A percentile compares a stretch with the other conserved stretches of the same genome.
phyloP scores from a whole-genome alignment of 192 early-diverging fungal species.

The Mortierella antarctica region DNA sequence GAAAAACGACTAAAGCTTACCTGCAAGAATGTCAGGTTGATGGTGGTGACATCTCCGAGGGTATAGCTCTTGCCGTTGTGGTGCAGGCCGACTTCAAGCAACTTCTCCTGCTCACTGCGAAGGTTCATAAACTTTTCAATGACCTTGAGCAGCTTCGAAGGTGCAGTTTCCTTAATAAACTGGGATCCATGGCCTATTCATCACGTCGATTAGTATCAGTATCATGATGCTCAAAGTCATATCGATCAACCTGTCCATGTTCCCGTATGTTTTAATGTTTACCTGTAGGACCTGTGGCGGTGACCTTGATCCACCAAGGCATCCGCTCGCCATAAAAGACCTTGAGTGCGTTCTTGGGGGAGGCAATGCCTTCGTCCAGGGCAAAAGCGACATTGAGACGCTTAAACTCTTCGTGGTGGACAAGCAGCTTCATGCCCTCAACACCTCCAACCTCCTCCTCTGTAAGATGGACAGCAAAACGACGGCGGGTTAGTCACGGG shows the following conservation, averaged over 20 bases:
- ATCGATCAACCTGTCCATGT: too few relatives aligned
- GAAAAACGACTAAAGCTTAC: constrained; percentile 6
- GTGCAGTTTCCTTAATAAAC: constrained; percentile 81
- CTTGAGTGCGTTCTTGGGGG: constrained; percentile 70
- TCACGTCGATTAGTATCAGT: too few relatives aligned
- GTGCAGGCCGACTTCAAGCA: constrained; percentile 63
- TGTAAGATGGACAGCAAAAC: constrained; percentile 1
- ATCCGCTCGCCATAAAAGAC: constrained; percentile 90
- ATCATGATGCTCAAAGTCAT: too few relatives aligned
- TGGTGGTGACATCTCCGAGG: constrained; percentile 84
- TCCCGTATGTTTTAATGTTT: too few relatives aligned
- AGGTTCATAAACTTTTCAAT: constrained; percentile 77
- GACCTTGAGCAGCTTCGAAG: constrained; percentile 72
- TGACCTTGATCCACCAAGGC: constrained; percentile 86
- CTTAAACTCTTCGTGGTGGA: constrained; percentile 74
- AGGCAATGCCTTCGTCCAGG: constrained; percentile 88
- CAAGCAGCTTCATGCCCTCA: constrained; percentile 80
- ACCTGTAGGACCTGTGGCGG: constrained; percentile 73
- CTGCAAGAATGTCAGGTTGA: constrained; percentile 83
- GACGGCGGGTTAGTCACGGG: background rate
- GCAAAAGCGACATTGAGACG: constrained; percentile 83
- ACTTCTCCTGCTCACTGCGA: constrained; percentile 69
- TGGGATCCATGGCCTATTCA: constrained; percentile 77
- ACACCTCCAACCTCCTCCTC: constrained; percentile 86
- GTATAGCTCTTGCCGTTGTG: constrained; percentile 62